A percentile compares a stretch with the other conserved stretches of the same genome.
Evolutionary conservation across 169 alveolate species (phyloP).

Genomic region (Perkinsus chesapeaki): DNA sequence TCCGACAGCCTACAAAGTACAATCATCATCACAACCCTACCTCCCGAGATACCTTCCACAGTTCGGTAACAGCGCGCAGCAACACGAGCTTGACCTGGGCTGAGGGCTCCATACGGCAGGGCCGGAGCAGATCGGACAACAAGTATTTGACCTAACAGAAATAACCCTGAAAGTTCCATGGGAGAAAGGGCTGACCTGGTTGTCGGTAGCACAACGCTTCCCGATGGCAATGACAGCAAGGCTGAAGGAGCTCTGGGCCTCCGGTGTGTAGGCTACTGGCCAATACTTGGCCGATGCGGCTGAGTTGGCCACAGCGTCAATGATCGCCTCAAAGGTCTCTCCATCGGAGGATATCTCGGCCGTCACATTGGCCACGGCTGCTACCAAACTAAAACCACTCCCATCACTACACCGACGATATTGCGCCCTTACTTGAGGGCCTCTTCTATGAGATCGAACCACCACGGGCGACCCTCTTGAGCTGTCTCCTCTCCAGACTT

Average conservation of each 20-base stretch:
- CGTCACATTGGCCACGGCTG: not conserved
- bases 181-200: too few species aligned
- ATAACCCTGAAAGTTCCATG: not conserved
- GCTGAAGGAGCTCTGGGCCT: not conserved
- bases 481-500: not conserved
- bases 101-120: not conserved
- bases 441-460: not conserved
- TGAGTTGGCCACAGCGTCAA: not conserved
- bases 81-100: not conserved
- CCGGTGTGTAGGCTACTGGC: not conserved
- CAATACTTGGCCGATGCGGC: not conserved
- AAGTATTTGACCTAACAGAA: not conserved
- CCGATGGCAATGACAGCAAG: not conserved
- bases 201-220: not conserved
- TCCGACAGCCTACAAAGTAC: not conserved
- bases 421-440: not conserved
- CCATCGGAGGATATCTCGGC: not conserved
- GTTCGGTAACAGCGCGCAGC: not conserved
- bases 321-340: not conserved
- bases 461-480: not conserved
- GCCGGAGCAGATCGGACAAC: not conserved
- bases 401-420: not conserved
- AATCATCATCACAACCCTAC: not conserved
- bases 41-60: not conserved
- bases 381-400: not conserved